These are phyloP conservation scores for Rubus idaeus DNA, from an alignment of 306 rosid species.

Conservation along the genomic window DNA sequence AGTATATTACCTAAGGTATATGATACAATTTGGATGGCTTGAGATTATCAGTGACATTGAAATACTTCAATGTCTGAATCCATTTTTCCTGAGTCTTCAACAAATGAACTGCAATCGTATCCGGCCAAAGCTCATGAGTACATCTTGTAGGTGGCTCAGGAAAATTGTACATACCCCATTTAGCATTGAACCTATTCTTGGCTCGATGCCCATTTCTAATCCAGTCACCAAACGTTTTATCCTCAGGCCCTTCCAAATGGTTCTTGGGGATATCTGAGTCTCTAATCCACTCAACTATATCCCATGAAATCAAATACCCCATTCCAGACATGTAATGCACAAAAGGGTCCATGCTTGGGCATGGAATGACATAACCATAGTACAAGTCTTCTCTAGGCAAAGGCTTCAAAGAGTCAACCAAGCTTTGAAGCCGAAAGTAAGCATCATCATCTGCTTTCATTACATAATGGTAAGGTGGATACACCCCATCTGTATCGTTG, in stretches of 20 bases:
- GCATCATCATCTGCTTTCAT: constrained; percentile 91
- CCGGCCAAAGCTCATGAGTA: constrained; percentile 76
- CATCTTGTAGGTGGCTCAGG: constrained; percentile 80
- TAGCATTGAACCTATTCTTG: constrained; percentile 75
- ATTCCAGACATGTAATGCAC: constrained; percentile 92
- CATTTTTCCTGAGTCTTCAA: constrained; percentile 88
- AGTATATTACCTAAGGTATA: constrained; percentile 36
- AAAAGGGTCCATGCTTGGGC: constrained; percentile 92
- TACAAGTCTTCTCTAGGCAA: constrained; percentile 76
- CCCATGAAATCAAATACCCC: constrained; percentile 94
- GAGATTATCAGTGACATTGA: constrained; percentile 61
- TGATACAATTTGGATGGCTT: constrained; percentile 76
- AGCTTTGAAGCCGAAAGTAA: constrained; percentile 56
- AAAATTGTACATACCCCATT: constrained; percentile 91
- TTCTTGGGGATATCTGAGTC: constrained; percentile 74
- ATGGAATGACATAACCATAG: constrained; percentile 90
- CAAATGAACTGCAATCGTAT: constrained; percentile 89
- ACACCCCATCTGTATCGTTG: constrained; percentile 34
- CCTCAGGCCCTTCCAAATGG: constrained; percentile 81
- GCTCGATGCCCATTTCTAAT: constrained; percentile 53
- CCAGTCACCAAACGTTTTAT: constrained; percentile 82
- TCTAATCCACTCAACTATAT: constrained; percentile 78
- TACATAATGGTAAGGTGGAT: constrained; percentile 85
- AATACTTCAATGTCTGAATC: constrained; percentile 63
- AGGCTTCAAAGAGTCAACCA: constrained; percentile 60